Evolutionary conservation across 306 rosid species (phyloP).

Genomic region (Vigna hirtella): DNA sequence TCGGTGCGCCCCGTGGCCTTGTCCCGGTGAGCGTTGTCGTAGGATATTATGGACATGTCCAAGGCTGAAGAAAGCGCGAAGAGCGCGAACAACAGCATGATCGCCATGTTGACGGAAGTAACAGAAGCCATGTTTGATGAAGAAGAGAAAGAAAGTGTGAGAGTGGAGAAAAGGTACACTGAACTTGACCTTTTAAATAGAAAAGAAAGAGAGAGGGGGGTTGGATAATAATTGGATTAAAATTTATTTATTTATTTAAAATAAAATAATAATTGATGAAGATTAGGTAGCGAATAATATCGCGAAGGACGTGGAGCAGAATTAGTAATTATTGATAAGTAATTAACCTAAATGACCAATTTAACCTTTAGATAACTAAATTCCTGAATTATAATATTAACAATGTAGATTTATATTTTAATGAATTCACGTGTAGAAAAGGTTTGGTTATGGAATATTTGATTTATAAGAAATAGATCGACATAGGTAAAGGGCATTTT

Average conservation of each 20-base stretch:
- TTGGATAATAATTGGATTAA: too few species aligned
- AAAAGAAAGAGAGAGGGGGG: not conserved
- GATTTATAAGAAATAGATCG: too few species aligned
- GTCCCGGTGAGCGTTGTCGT: slow-evolving; percentile 50
- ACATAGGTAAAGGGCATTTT: too few species aligned
- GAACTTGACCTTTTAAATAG: slow-evolving; percentile 57
- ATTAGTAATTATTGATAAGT: not conserved
- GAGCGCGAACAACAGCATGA: slow-evolving; percentile 45
- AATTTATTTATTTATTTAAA: too few species aligned
- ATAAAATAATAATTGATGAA: not conserved
- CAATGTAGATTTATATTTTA: not conserved
- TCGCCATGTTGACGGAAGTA: slow-evolving; percentile 40
- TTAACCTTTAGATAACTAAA: too few species aligned
- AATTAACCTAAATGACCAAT: too few species aligned
- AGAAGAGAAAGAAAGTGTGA: not conserved
- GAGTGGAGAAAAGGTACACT: slow-evolving; percentile 25
- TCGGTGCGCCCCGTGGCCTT: slow-evolving; percentile 58
- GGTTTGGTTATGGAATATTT: not conserved
- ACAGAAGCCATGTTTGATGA: slow-evolving; percentile 54
- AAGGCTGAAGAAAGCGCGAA: slow-evolving; percentile 62
- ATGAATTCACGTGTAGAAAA: not conserved
- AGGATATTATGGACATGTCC: slow-evolving; percentile 77
- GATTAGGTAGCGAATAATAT: slow-evolving; percentile 35
- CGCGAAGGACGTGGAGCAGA: not conserved
- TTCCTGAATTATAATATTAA: too few species aligned